phyloP scores from a whole-genome alignment of 78 protist species.

The Fonticula alba region DNA sequence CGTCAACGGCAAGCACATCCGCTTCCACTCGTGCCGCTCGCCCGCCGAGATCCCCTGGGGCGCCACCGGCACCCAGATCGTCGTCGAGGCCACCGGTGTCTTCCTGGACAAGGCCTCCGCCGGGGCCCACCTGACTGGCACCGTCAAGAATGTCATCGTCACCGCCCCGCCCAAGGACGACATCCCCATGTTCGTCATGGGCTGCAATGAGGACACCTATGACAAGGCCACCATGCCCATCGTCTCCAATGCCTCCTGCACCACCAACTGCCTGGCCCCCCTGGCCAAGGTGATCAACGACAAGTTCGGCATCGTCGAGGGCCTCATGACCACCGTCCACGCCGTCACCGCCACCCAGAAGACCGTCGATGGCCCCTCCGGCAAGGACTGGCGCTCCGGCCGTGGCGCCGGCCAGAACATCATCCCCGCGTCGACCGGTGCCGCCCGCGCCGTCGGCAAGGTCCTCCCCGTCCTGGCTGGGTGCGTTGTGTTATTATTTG shows the following conservation, averaged over 20 bases:
- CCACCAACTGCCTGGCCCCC: conserved; percentile 99
- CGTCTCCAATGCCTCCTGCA: conserved; percentile 74
- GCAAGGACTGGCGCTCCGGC: conserved; percentile 94
- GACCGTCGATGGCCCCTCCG: conserved; percentile 89
- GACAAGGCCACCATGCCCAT: conserved; percentile 4
- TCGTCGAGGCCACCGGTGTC: conserved; percentile 97
- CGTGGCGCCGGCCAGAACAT: conserved; percentile 85
- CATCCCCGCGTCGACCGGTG: conserved; percentile 98
- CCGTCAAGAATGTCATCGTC: conserved; percentile 96
- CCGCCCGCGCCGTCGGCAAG: conserved; percentile 95
- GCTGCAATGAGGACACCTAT: conserved; percentile 84
- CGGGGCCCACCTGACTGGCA: conserved; percentile 57
- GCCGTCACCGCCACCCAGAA: conserved; percentile 96
- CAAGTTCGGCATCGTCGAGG: conserved; percentile 81
- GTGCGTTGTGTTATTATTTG: too few species aligned
- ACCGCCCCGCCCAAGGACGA: conserved; percentile 94
- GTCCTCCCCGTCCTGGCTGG: too few species aligned
- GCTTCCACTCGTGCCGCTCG: conserved; percentile 29
- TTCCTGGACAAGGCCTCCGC: conserved; percentile 71
- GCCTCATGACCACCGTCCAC: conserved; percentile 98
- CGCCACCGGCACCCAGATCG: conserved; percentile 37
- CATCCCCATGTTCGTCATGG: conserved; percentile 94
- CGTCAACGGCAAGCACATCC: conserved; percentile 64
- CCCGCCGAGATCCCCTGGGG: conserved; percentile 71
- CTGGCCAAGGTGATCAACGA: conserved; percentile 87